phyloP scores from a whole-genome alignment of 306 rosid species.

The Malus fusca region DNA sequence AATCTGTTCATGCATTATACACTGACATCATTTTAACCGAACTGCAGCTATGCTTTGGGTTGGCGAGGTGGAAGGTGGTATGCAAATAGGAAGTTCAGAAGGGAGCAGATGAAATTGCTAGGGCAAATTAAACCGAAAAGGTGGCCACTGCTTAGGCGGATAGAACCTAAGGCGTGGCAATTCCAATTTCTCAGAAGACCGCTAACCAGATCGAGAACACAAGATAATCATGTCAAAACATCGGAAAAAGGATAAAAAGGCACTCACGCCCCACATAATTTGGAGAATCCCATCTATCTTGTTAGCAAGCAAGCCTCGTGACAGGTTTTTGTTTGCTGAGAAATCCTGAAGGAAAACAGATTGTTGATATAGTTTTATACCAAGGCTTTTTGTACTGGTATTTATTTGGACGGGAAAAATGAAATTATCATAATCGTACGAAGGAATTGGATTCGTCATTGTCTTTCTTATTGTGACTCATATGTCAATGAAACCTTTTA shows the following conservation, averaged over 20 bases:
- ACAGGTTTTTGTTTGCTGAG: background rate
- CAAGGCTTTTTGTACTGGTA: conserved; percentile 2
- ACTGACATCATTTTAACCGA: conserved; percentile 3
- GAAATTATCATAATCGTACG: background rate
- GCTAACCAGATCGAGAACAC: conserved; percentile 27
- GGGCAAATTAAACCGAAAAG: conserved; percentile 64
- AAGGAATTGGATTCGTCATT: background rate
- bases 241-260: conserved; percentile 42
- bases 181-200: conserved; percentile 46
- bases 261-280: conserved; percentile 19
- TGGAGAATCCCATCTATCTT: conserved; percentile 11
- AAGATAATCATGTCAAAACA: conserved; percentile 35
- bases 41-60: conserved; percentile 77
- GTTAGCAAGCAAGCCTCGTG: background rate
- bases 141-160: conserved; percentile 59
- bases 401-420: background rate
- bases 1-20: background rate
- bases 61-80: conserved; percentile 92
- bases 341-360: background rate
- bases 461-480: background rate
- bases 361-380: background rate
- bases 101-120: conserved; percentile 81
- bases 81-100: conserved; percentile 57
- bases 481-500: background rate
- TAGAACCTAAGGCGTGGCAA: conserved; percentile 53